These are phyloP conservation scores for Sabuloglossum arenarium DNA, from an alignment of 495 filamentous ascomycete genomes.

Conservation along the genomic window DNA sequence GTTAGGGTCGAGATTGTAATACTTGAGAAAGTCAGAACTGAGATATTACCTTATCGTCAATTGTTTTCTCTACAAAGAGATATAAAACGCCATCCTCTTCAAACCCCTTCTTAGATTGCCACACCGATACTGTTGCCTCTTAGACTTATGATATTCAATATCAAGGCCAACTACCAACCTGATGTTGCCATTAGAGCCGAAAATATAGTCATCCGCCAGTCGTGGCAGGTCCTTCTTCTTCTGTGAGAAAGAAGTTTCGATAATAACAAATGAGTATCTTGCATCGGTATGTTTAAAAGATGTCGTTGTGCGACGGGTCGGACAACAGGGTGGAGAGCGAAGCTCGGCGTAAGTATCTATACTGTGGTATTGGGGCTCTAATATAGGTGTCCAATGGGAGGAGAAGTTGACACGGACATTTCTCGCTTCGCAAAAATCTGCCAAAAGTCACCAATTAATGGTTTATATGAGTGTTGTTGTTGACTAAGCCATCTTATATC, in stretches of 20 bases:
- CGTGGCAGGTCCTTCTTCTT: slow-evolving; percentile 13
- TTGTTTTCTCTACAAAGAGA: background rate
- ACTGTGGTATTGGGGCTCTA: too few species aligned
- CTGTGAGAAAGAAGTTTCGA: slow-evolving; percentile 19
- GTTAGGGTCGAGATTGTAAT: background rate
- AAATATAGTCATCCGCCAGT: slow-evolving; percentile 17
- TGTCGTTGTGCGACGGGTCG: slow-evolving; percentile 14
- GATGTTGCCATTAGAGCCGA: slow-evolving; percentile 13
- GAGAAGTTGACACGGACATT: too few species aligned
- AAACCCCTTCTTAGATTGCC: background rate
- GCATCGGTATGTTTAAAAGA: slow-evolving; percentile 15
- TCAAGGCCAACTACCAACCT: slow-evolving; percentile 14
- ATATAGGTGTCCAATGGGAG: too few species aligned
- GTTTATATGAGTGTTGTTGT: too few species aligned
- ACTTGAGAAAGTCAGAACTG: background rate
- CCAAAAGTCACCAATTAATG: too few species aligned
- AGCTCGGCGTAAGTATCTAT: too few species aligned
- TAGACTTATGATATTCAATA: slow-evolving; percentile 11
- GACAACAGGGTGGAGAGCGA: too few species aligned
- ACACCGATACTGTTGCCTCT: background rate
- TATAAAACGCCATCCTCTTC: background rate
- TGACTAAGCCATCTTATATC: too few species aligned
- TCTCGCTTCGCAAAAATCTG: too few species aligned
- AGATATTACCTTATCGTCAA: background rate
- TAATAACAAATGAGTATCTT: slow-evolving; percentile 13